A percentile compares a stretch with the other conserved stretches of the same genome.
These are phyloP conservation scores for Trichoderma sp. DNA, from an alignment of 2,329 filamentous ascomycete genomes.

Conservation along the genomic window DNA sequence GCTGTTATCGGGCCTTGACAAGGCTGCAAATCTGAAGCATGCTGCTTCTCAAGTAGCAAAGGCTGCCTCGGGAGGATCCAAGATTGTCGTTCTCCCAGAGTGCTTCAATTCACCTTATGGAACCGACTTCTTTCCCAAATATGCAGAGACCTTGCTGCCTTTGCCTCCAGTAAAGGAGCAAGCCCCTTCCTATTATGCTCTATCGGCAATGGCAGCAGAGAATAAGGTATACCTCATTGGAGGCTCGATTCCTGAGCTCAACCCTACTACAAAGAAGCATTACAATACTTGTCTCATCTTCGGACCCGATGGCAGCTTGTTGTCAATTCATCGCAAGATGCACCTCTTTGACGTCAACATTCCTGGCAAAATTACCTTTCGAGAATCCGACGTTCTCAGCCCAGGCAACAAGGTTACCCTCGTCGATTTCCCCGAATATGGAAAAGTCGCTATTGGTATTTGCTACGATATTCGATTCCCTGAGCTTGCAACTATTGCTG, in stretches of 20 bases:
- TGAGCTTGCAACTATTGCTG: constrained; percentile 84
- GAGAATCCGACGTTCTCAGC: constrained; percentile 83
- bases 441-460: constrained; percentile 82
- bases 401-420: constrained; percentile 83
- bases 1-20: constrained; percentile 77
- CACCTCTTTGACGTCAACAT: constrained; percentile 98
- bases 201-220: constrained; percentile 76
- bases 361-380: constrained; percentile 88
- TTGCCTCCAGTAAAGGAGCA: constrained; percentile 67
- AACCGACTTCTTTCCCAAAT: constrained; percentile 81
- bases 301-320: constrained; percentile 67
- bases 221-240: constrained; percentile 79
- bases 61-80: constrained; percentile 72
- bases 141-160: constrained; percentile 79
- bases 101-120: constrained; percentile 99
- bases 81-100: constrained; percentile 89
- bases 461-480: constrained; percentile 99
- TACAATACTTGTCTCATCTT: constrained; percentile 93
- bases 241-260: constrained; percentile 86
- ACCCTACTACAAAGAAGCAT: constrained; percentile 57
- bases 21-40: constrained; percentile 75
- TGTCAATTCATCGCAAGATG: constrained; percentile 86
- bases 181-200: constrained; percentile 80
- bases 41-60: constrained; percentile 80
- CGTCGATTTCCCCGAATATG: constrained; percentile 83